Base-by-base conservation (phyloP, 2,329 filamentous ascomycete species). In the Cladosporium colombiae region DNA sequence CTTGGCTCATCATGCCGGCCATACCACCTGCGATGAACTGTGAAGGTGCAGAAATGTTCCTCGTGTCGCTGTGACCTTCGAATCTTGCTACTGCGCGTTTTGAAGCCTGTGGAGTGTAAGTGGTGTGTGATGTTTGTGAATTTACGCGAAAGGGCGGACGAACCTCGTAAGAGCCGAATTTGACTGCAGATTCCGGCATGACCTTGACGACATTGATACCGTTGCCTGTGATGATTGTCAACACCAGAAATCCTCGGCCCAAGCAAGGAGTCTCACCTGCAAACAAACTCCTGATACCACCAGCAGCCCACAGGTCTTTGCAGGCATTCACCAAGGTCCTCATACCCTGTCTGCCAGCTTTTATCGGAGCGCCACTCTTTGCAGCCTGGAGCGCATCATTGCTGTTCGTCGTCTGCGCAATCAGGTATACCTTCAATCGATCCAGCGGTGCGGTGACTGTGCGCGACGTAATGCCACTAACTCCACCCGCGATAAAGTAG, bases 181-280 rank as follows among this genome's bases (percentile, higher is more conserved):
- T 96, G 76, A 99, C 97, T 29, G 95, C 94, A 31, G 94, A 97
- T 81, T 99, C 95, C 0, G 95, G 95, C 92, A 98, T 97, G 67
- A 99, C 95, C 79, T 99, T 99, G 74, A 97, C 79, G 2, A 99
- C 93, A 72, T 99, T 99, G 71, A 99, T 83, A 3, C 95, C 95
- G 74, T 99, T 99, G 44, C 95, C 93, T 96, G 72, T 8, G 25
- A 57, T 37, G 31, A 10, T 4, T 63, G 25, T 59, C 44, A 59
- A 23, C 35, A 23, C 11, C 10, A 33, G 8, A 10, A 33, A 1
- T 2, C 18, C 29, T 31, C 52, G 18, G 11, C 40, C n/a, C 11
- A 23, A 21, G n/a, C 18, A 23, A 33, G 18, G 33, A 23, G 18
- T 21, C 88, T 77, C 80, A 96, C 93, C 95, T 70, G 94, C 93